A percentile compares a stretch with the other conserved stretches of the same genome.
Evolutionary conservation across 192 early-diverging fungal genomes (phyloP).

Genomic region (Endogone sp.): DNA sequence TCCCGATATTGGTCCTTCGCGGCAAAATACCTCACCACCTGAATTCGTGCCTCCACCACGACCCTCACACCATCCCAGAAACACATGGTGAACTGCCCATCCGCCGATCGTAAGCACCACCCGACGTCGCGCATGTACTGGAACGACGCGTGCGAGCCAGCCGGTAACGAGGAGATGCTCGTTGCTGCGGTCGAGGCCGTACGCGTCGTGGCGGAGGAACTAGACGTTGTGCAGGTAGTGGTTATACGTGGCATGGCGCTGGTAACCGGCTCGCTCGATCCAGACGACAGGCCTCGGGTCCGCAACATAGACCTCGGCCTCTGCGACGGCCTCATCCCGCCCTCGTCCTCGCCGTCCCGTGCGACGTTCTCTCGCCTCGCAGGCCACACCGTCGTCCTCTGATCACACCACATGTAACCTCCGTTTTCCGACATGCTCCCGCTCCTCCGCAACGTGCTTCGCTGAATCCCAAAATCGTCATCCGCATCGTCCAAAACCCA

Average conservation of each 20-base stretch:
- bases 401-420: conserved; percentile 29
- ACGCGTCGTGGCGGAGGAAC: background rate
- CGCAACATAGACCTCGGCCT: conserved; percentile 7
- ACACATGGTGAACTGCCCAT: conserved; percentile 23
- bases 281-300: too few species aligned
- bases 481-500: background rate
- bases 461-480: background rate
- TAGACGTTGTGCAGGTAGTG: conserved; percentile 1
- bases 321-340: background rate
- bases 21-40: conserved; percentile 7
- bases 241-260: conserved; percentile 9
- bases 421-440: conserved; percentile 25
- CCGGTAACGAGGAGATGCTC: conserved; percentile 13
- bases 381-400: conserved; percentile 30
- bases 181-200: background rate
- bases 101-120: conserved; percentile 28
- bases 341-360: background rate
- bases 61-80: conserved; percentile 39
- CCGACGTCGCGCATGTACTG: conserved; percentile 38
- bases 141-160: conserved; percentile 11
- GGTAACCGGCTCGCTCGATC: too few species aligned
- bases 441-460: conserved; percentile 18
- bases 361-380: conserved; percentile 30
- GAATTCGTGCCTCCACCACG: conserved; percentile 24
- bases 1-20: too few species aligned